Conservation (phyloP, 805 yeast species). For the Wickerhamomyces queroliae region DNA sequence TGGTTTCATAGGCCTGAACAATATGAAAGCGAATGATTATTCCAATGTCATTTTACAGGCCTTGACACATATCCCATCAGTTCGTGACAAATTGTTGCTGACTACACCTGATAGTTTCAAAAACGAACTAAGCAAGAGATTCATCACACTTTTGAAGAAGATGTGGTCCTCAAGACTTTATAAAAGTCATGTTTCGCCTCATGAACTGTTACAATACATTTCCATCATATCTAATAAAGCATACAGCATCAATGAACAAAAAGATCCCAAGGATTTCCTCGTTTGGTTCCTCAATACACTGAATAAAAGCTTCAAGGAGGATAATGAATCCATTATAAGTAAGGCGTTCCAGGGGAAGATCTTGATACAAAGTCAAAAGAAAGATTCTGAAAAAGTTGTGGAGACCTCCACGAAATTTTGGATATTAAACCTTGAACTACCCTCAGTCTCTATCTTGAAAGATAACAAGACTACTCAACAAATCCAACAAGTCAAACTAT, state of each 20-base stretch:
- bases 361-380: conserved; percentile 23
- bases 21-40: conserved; percentile 44
- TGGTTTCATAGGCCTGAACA: conserved; percentile 64
- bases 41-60: conserved; percentile 52
- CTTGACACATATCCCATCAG: conserved; percentile 43
- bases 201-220: conserved; percentile 51
- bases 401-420: conserved; percentile 34
- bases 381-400: conserved; percentile 20
- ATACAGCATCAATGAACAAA: conserved; percentile 32
- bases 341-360: conserved; percentile 51
- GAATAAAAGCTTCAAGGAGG: conserved; percentile 22
- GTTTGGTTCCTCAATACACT: conserved; percentile 54
- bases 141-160: conserved; percentile 46
- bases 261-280: conserved; percentile 52
- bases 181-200: conserved; percentile 60
- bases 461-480: conserved; percentile 38
- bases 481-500: conserved; percentile 47
- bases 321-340: conserved; percentile 22
- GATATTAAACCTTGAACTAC: conserved; percentile 54
- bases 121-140: conserved; percentile 33
- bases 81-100: conserved; percentile 43
- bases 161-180: conserved; percentile 60
- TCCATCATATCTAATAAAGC: conserved; percentile 35
- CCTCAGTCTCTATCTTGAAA: conserved; percentile 49
- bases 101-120: conserved; percentile 10